Percentiles rank a stretch among this genome's conserved stretches.
Evolutionary conservation across 106 monocot genomes (phyloP).

Genomic region (Platanthera guangdongensis): DNA sequence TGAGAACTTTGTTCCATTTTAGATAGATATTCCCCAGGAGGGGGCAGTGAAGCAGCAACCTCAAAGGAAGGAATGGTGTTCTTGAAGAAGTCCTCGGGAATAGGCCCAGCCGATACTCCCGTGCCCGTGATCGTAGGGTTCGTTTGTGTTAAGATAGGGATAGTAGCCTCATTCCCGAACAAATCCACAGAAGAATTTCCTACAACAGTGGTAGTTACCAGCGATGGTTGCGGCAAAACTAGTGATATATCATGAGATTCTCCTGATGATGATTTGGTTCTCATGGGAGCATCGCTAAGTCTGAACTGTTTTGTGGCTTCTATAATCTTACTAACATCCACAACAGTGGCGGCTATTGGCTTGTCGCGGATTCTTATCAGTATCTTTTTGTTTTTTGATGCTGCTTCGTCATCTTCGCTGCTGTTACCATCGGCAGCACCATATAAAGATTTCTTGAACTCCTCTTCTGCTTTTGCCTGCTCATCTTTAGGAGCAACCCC

Average conservation of each 20-base stretch:
- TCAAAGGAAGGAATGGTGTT: constrained; percentile 83
- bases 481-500: constrained; percentile 41
- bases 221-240: constrained; percentile 22
- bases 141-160: constrained; percentile 24
- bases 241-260: constrained; percentile 49
- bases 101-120: constrained; percentile 72
- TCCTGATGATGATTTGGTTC: constrained; percentile 58
- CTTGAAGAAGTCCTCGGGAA: constrained; percentile 96
- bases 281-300: constrained; percentile 50
- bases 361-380: constrained; percentile 75
- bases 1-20: constrained; percentile 30
- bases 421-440: constrained; percentile 69
- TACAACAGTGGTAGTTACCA: constrained; percentile 7
- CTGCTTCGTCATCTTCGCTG: constrained; percentile 84
- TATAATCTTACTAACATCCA: constrained; percentile 90
- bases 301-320: constrained; percentile 82
- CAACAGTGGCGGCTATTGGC: constrained; percentile 39
- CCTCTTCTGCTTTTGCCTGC: constrained; percentile 90
- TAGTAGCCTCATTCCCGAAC: constrained; percentile 43
- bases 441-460: constrained; percentile 84
- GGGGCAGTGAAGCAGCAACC: constrained; percentile 55
- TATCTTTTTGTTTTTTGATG: constrained; percentile 65
- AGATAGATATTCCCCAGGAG: constrained; percentile 39
- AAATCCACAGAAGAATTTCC: constrained; percentile 26
- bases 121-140: constrained; percentile 35